Percentiles rank a stretch among this genome's conserved stretches.
Evolutionary conservation across 2,329 filamentous ascomycete species (phyloP).

Genomic region (Fusarium nisikadoi): DNA sequence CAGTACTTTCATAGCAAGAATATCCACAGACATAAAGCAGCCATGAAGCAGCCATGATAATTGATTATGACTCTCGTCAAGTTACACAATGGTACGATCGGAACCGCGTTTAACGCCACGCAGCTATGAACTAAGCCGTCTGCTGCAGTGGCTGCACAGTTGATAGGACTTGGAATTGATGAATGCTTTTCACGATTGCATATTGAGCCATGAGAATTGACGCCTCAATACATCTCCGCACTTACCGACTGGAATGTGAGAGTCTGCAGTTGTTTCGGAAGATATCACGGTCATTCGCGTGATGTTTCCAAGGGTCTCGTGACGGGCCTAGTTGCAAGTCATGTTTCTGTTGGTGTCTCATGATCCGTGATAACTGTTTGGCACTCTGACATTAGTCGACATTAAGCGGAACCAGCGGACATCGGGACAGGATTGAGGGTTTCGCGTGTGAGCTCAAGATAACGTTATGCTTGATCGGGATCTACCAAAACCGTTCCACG

Average conservation of each 20-base stretch:
- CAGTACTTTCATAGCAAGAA: neutral
- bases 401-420: constrained; percentile 12
- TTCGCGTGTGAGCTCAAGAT: constrained; percentile 4
- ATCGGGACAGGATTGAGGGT: neutral
- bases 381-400: neutral
- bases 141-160: constrained; percentile 17
- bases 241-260: constrained; percentile 10
- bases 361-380: constrained; percentile 1
- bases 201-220: constrained; percentile 9
- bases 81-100: neutral
- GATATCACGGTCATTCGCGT: constrained; percentile 10
- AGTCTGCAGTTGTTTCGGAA: constrained; percentile 20
- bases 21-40: neutral
- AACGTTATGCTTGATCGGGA: constrained; percentile 28
- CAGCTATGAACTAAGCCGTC: neutral
- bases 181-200: neutral
- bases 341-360: constrained; percentile 24
- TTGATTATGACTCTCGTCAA: neutral
- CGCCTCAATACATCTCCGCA: neutral
- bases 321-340: constrained; percentile 16
- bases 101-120: constrained; percentile 15
- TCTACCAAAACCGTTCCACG: constrained; percentile 25
- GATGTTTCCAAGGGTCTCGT: constrained; percentile 25
- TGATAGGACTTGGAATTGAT: neutral
- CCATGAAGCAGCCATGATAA: neutral